Base-by-base conservation (phyloP, 1,284 basidiomycete genomes). In the Xerocomus amazonicus region DNA sequence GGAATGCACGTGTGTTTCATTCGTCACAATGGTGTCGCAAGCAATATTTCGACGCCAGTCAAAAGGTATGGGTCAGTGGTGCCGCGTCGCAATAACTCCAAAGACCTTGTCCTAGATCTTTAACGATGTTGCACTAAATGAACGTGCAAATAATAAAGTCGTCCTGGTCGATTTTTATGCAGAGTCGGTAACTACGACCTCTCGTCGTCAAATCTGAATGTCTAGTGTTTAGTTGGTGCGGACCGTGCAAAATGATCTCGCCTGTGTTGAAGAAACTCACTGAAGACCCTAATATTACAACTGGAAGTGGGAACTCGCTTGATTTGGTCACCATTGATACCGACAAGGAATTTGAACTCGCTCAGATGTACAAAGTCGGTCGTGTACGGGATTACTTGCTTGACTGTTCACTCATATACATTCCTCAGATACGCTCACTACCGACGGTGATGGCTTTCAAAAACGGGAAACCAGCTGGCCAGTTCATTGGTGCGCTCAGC, bases 121-220 rank as follows among this genome's bases (percentile, higher is more conserved):
- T 58, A 59, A 70, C 38, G 73, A 75, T 51, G 70, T 75, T 49
- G 65, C 67, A 52, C 59, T 68, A 47, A 60, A 65, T 50, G 46
- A 66, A 56, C 33, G 54, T 44, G 59, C 73, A 26, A 72, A 73
- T 51, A 73, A 78, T 51, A 77, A 78, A 50, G 65, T 86, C 31
- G 77, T 85, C 29, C 68, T 89, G 6, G 84, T 87, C 12, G 87
- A 89, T 58, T 90, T 89, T 57, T 84, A 87, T 59, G 87, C 87
- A 42, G 78, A 87, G 87, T 87, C 58, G 40, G 82, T 74, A 13
- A 31, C 17, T 26, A 17, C 33, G 12, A 19, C 14, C 47, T 44
- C 19, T 35, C 16, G 36, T 31, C 45, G 33, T 32, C 19, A 19
- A 32, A 23, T 50, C 43, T 57, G 46, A 19, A 29, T 26, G 17